Evolutionary conservation across 768 basidiomycete species (phyloP).

Genomic region (Kwoniella newhampshirensis): DNA sequence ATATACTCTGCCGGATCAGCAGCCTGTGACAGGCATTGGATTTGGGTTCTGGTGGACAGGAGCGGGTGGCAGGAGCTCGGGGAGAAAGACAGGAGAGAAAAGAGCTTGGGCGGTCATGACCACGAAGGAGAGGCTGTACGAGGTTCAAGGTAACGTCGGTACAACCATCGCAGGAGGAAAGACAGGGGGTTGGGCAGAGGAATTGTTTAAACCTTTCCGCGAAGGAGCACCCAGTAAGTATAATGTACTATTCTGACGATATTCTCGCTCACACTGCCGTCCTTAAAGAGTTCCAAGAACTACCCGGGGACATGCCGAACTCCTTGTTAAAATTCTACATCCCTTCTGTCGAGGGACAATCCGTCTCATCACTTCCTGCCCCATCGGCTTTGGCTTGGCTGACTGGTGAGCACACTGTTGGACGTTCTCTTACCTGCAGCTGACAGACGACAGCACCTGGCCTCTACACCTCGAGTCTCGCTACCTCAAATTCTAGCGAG

Average conservation of each 20-base stretch:
- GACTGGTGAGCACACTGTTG: conserved; percentile 63
- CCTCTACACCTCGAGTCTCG: conserved; percentile 78
- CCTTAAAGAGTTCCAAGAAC: conserved; percentile 77
- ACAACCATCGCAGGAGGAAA: conserved; percentile 67
- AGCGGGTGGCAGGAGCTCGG: conserved; percentile 55
- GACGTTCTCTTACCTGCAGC: not conserved
- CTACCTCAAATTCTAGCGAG: conserved; percentile 70
- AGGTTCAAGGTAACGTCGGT: conserved; percentile 59
- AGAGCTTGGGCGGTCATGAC: conserved; percentile 69
- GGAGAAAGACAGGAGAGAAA: conserved; percentile 58
- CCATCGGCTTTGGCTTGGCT: conserved; percentile 85
- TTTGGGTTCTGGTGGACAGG: conserved; percentile 63
- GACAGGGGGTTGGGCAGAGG: conserved; percentile 66
- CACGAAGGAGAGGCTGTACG: conserved; percentile 84
- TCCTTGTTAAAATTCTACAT: conserved; percentile 82
- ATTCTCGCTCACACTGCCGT: no score
- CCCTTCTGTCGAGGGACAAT: conserved; percentile 61
- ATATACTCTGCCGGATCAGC: conserved; percentile 66
- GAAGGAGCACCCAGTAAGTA: conserved; percentile 77
- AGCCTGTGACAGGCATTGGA: conserved; percentile 78
- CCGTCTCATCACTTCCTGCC: conserved; percentile 56
- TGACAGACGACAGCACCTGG: conserved; percentile 65
- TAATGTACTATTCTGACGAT: conserved; percentile 6
- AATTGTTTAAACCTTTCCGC: conserved; percentile 70
- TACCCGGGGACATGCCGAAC: conserved; percentile 72